Evolutionary conservation across 164 flowering plant genomes (phyloP).

Genomic region (Vitis labrusca): DNA sequence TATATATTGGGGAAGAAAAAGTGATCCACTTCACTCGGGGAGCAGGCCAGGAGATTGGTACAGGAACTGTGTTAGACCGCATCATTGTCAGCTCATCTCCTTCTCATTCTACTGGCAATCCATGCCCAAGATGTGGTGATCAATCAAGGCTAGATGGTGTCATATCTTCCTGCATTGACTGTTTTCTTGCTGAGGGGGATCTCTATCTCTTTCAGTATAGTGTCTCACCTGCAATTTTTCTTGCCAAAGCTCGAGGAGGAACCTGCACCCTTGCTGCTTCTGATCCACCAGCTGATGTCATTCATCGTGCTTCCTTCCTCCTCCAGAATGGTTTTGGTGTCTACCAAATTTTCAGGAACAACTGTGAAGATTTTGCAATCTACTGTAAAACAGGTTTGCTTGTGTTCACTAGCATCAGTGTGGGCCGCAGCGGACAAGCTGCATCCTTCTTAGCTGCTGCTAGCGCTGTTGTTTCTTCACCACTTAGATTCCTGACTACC

Average conservation of each 20-base stretch:
- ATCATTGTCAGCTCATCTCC: constrained; percentile 65
- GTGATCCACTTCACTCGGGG: constrained; percentile 89
- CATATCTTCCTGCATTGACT: constrained; percentile 69
- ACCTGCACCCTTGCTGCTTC: constrained; percentile 75
- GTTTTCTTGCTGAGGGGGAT: constrained; percentile 73
- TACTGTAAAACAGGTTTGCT: constrained; percentile 81
- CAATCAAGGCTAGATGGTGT: constrained; percentile 59
- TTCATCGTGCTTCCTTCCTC: constrained; percentile 63
- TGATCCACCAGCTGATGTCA: constrained; percentile 59
- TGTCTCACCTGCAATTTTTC: constrained; percentile 50
- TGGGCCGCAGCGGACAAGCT: constrained; percentile 83
- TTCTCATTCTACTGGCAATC: constrained; percentile 32
- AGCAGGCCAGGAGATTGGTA: constrained; percentile 73
- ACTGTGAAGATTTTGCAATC: constrained; percentile 86
- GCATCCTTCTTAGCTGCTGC: constrained; percentile 65
- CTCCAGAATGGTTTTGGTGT: constrained; percentile 78
- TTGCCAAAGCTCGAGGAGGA: constrained; percentile 84
- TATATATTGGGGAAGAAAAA: constrained; percentile 60
- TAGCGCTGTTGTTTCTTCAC: constrained; percentile 59
- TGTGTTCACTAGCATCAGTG: constrained; percentile 51
- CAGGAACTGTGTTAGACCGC: constrained; percentile 69
- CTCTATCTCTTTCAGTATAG: constrained; percentile 66
- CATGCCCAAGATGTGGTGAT: constrained; percentile 72
- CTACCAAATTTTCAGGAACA: constrained; percentile 71
- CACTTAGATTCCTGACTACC: constrained; percentile 67